Conservation (phyloP, 106 monocot species). For the Ottelia alismoides region DNA sequence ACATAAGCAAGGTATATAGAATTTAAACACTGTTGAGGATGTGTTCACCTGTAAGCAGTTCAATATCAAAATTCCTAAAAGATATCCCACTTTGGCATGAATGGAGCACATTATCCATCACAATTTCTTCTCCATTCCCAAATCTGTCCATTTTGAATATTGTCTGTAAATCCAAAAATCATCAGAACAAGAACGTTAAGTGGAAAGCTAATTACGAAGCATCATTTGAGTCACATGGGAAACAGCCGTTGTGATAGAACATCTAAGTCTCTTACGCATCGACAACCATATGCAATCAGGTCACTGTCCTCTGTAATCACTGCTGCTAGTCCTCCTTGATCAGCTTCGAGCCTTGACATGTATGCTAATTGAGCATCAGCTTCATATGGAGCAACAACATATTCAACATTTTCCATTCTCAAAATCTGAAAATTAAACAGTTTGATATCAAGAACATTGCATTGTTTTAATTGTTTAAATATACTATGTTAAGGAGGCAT, state of each 20-base stretch:
- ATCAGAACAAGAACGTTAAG: neutral
- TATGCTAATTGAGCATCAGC: conserved; percentile 95
- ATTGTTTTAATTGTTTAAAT: no score
- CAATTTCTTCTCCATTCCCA: conserved; percentile 82
- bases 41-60: conserved; percentile 57
- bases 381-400: conserved; percentile 89
- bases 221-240: no score
- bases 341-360: conserved; percentile 39
- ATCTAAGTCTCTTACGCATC: conserved; percentile 32
- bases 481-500: no score
- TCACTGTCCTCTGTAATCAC: conserved; percentile 96
- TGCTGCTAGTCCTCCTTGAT: conserved; percentile 67
- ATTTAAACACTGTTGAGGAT: neutral
- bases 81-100: conserved; percentile 33
- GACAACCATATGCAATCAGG: conserved; percentile 77
- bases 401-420: conserved; percentile 53
- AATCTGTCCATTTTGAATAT: conserved; percentile 86
- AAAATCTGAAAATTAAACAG: conserved; percentile 35
- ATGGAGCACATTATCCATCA: conserved; percentile 44
- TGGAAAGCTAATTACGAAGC: neutral
- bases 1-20: neutral
- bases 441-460: neutral
- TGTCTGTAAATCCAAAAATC: conserved; percentile 24
- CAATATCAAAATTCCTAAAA: conserved; percentile 49
- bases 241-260: no score